Percentiles rank a stretch among this genome's conserved stretches.
Evolutionary conservation across 768 basidiomycete genomes (phyloP).

Genomic region (Lactarius deliciosus): DNA sequence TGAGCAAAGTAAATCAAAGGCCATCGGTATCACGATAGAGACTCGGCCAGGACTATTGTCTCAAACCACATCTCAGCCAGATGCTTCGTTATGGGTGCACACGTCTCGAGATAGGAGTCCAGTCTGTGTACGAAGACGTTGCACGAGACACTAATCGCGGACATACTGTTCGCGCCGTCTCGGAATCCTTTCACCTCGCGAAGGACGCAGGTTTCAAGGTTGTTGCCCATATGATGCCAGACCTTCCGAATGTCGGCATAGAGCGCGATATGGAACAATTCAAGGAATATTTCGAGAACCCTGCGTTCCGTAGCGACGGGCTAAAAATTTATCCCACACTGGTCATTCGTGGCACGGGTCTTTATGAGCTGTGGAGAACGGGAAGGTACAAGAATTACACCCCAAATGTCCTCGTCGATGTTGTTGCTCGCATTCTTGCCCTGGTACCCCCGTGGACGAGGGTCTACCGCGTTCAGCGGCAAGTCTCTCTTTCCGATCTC

Average conservation of each 20-base stretch:
- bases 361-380: conserved; percentile 95
- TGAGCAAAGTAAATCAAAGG: conserved; percentile 96
- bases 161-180: conserved; percentile 95
- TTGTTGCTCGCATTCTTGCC: conserved; percentile 93
- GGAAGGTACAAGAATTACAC: conserved; percentile 99
- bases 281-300: conserved; percentile 99
- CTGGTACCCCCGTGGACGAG: conserved; percentile 98
- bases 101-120: conserved; percentile 96
- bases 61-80: conserved; percentile 94
- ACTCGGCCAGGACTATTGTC: conserved; percentile 98
- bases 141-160: conserved; percentile 98
- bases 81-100: conserved; percentile 99
- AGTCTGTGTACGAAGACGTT: conserved; percentile 99
- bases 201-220: conserved; percentile 99
- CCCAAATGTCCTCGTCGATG: conserved; percentile 96
- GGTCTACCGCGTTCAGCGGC: conserved; percentile 97
- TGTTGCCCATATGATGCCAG: conserved; percentile 99
- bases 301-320: conserved; percentile 94
- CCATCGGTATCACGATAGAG: conserved; percentile 98
- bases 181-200: conserved; percentile 94
- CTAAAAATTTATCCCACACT: conserved; percentile 98
- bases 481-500: conserved; percentile 28
- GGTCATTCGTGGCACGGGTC: conserved; percentile 94
- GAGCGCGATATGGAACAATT: conserved; percentile 98
- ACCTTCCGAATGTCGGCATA: conserved; percentile 95